Evolutionary conservation across 2,329 filamentous ascomycete species (phyloP).

Genomic region (Thermochaetoides dissita): DNA sequence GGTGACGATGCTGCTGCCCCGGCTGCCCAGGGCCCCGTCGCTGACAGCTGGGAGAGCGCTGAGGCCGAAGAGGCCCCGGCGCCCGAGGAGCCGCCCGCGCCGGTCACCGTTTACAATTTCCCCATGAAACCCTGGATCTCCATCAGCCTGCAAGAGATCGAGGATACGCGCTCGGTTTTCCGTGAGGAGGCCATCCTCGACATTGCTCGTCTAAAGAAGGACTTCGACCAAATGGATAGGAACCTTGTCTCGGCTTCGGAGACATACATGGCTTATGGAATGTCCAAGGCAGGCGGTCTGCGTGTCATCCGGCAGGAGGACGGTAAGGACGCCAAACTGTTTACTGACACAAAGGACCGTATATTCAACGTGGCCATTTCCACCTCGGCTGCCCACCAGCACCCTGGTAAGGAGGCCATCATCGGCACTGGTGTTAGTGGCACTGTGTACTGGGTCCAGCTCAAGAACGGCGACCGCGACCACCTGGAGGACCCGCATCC

Average conservation of each 20-base stretch:
- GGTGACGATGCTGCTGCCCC: conserved; percentile 42
- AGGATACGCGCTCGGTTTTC: conserved; percentile 48
- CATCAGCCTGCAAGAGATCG: conserved; percentile 55
- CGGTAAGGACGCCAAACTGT: conserved; percentile 80
- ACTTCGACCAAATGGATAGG: conserved; percentile 93
- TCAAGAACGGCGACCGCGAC: conserved; percentile 65
- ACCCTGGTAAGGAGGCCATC: conserved; percentile 57
- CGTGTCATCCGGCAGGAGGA: conserved; percentile 90
- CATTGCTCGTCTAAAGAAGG: conserved; percentile 89
- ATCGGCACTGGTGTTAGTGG: conserved; percentile 90
- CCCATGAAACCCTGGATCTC: conserved; percentile 94
- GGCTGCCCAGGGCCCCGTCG: conserved; percentile 45
- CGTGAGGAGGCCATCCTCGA: conserved; percentile 74
- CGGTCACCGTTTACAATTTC: conserved; percentile 82
- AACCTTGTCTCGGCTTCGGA: conserved; percentile 81
- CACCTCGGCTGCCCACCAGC: conserved; percentile 44
- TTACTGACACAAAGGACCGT: conserved; percentile 80
- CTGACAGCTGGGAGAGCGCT: conserved; percentile 86
- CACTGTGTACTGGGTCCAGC: conserved; percentile 87
- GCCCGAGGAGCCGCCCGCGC: conserved; percentile 48
- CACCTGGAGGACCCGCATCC: conserved; percentile 64
- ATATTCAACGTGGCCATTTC: conserved; percentile 90
- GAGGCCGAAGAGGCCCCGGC: conserved; percentile 55
- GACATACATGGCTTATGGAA: conserved; percentile 85
- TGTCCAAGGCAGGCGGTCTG: conserved; percentile 84